These are phyloP conservation scores for Cryptococcus sp. DNA, from an alignment of 1,284 basidiomycete genomes.

Conservation along the genomic window DNA sequence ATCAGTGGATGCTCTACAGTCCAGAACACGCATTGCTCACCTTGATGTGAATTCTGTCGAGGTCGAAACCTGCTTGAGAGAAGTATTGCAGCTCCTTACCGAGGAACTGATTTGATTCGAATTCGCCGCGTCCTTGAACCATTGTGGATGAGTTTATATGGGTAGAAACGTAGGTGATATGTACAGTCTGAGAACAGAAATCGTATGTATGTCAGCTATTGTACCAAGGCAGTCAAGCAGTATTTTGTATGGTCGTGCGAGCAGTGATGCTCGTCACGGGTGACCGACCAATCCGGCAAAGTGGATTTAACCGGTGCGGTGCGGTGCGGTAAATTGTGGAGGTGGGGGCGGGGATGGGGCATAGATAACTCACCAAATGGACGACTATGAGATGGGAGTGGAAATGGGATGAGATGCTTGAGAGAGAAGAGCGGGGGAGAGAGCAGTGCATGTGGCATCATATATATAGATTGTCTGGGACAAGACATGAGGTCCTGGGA, in stretches of 20 bases:
- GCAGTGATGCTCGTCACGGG: not conserved
- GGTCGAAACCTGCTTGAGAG: conserved; percentile 99
- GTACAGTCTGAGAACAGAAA: not conserved
- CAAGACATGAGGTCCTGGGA: too few relatives aligned
- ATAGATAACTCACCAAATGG: not conserved
- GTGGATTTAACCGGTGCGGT: not conserved
- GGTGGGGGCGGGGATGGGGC: conserved; percentile 1
- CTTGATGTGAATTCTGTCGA: conserved; percentile 58
- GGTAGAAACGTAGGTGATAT: not conserved
- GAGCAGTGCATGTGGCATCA: too few relatives aligned
- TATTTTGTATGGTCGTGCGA: not conserved
- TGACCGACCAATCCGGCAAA: not conserved
- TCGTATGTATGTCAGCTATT: too few relatives aligned
- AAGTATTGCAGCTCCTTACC: conserved; percentile 94
- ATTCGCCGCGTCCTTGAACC: conserved; percentile 36
- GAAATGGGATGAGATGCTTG: not conserved
- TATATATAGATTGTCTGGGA: too few relatives aligned
- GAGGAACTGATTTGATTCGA: conserved; percentile 59
- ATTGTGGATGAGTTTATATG: conserved; percentile 23
- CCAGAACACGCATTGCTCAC: too few relatives aligned
- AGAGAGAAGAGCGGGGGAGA: not conserved
- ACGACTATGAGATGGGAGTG: not conserved
- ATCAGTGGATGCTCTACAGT: not conserved
- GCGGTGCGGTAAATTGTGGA: too few relatives aligned
- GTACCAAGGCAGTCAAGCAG: not conserved